Conservation (phyloP, 495 filamentous ascomycete genomes). For the Stereocaulon alpinum region DNA sequence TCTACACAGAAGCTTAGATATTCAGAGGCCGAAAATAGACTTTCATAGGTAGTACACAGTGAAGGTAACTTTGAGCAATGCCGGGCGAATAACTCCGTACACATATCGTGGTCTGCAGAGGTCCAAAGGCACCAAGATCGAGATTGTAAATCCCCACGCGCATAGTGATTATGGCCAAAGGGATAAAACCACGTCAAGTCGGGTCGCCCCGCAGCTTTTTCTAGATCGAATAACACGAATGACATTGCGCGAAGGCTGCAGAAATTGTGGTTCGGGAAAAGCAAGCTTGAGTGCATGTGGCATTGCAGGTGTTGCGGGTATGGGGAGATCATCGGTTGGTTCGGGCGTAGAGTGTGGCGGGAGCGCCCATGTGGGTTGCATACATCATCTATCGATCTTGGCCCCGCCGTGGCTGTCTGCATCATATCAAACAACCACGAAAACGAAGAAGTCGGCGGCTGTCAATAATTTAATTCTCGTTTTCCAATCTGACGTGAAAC, state of each 20-base stretch:
- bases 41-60: background rate
- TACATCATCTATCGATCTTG: background rate
- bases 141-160: background rate
- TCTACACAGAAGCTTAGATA: background rate
- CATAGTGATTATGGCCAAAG: background rate
- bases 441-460: background rate
- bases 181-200: too few species aligned
- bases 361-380: constrained; percentile 2
- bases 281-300: background rate
- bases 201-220: too few species aligned
- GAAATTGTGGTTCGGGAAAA: background rate
- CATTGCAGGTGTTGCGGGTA: constrained; percentile 4
- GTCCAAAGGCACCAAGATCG: background rate
- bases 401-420: background rate
- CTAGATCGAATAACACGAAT: too few species aligned
- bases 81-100: background rate
- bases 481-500: background rate
- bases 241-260: too few species aligned
- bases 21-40: background rate
- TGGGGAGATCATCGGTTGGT: background rate
- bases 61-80: background rate
- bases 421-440: background rate
- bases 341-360: background rate
- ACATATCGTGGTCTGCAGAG: background rate
- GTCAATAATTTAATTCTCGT: background rate